A percentile compares a stretch with the other conserved stretches of the same genome.
phyloP scores from a whole-genome alignment of 1,284 basidiomycete genomes.

The Inonotus hispidus region DNA sequence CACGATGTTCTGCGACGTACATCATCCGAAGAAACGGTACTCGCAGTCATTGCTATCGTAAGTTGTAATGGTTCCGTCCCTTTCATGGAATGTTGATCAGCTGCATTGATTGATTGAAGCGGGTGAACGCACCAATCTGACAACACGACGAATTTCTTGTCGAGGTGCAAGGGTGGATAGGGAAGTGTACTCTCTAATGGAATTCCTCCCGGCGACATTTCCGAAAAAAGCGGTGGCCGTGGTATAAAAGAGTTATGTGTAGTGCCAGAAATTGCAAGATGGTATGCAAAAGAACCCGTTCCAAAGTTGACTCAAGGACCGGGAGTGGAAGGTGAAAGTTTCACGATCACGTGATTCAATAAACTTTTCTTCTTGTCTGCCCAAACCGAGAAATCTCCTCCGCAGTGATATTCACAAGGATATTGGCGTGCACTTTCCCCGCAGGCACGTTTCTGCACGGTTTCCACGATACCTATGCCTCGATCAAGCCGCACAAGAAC shows the following conservation, averaged over 20 bases:
- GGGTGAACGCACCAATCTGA: conserved; percentile 76
- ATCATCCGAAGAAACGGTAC: conserved; percentile 25
- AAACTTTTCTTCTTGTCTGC: no score
- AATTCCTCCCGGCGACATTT: conserved; percentile 15
- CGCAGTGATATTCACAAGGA: no score
- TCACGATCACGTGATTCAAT: not conserved
- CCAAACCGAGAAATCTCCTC: no score
- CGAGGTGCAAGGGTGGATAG: conserved; percentile 71
- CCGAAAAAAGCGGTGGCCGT: not conserved
- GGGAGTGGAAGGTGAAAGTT: no score
- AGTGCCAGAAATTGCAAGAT: not conserved
- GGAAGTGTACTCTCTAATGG: conserved; percentile 63
- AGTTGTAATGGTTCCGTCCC: conserved; percentile 92
- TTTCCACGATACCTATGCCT: no score
- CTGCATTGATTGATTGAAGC: not conserved
- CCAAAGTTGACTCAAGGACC: no score
- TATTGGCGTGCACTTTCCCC: no score
- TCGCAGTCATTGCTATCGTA: conserved; percentile 87
- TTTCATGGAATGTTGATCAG: conserved; percentile 26
- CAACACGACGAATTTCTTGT: conserved; percentile 81
- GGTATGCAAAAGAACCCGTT: no score
- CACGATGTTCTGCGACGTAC: not conserved
- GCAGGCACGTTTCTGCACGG: no score
- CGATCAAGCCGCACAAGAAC: no score
- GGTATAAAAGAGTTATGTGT: not conserved